Base-by-base conservation (phyloP, 495 filamentous ascomycete species). In the Xylaria flabelliformis region DNA sequence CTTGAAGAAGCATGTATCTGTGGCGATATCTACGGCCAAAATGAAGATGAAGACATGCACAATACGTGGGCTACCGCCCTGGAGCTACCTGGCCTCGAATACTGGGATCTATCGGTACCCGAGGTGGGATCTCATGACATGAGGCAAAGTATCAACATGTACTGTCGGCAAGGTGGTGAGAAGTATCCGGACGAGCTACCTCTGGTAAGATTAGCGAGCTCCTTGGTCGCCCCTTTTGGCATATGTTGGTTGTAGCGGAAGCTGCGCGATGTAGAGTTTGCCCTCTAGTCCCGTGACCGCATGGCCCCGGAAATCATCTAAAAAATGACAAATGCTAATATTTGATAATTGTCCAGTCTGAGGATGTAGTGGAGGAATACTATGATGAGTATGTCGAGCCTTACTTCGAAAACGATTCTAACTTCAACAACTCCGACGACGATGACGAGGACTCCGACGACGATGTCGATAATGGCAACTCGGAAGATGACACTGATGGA, bases 1-100 rank as follows among this genome's bases (percentile, higher is more conserved):
- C 64, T 76, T 13, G 67, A 71, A 26, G 41, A 64, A 6, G 62
- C 53, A 48, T 73, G 44, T 36, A 56, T 77, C 34, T 53, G 48
- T 29, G 70, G 70, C 17, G 8, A 15, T 1, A 55, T 77, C 4
- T 63, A 55, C 8, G 69, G 69, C 13, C n/a, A 39, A n/a, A 13
- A 2, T 36, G 69, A 71, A 55, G 58, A 71, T 41, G 46, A 32
- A 44, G 69, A 56, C 24, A 39, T 12, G 7, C 17, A 46, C 2
- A 17, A 36, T 4, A 8, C 26, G 26, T 62, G 41, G 53, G 15
- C 5, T 39, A 4, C 26, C 19, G 13, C 50, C 34, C 9, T 59
- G 15, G 42, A 53, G 6, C 2, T 21, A 51, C 32, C 12, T 17
- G 44, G 29, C 19, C 2, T 51, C 46, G 68, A 70, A 53, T 29